Base-by-base conservation (phyloP, 257 asterid species). In the Fraxinus americana region DNA sequence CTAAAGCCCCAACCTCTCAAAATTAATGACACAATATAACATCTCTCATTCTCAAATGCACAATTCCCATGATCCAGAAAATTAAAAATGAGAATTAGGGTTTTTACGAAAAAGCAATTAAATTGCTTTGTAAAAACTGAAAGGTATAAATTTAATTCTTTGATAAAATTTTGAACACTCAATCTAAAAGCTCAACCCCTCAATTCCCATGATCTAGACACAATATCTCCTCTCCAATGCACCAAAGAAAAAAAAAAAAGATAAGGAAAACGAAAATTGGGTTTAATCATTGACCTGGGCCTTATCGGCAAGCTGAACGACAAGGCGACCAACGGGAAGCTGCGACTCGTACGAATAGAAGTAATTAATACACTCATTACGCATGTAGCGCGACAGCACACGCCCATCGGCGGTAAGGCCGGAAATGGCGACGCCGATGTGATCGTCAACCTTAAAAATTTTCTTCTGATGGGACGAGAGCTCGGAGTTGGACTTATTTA, bases 351-450 rank as follows among this genome's bases (percentile, higher is more conserved):
- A 96, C 30, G 97, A 85, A 12, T 92, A 96, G 7, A 91, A 88
- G 73, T 92, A 88, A 83, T 92, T 96, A 67, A 96, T 93, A 76
- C 99, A 93, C 90, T 96, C 99, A 7, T 90, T 87, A 23, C 99
- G 88, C 98, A 96, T 96, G 52, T 93, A 93, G 34, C 98, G 87
- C 27, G 99, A 93, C 9, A 93, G 95, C 19, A 96, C 99, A 3
- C 98, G 93, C 4, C 98, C 98, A 75, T 96, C 99, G 73, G 99
- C 98, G 25, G 99, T 93, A 59, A 96, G 95, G 5, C 99, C 99
- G 29, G 99, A 97, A 80, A 96, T 96, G 74, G 98, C 97, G 67
- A 93, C 97, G 50, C 99, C 99, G 84, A 96, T 93, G 89, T 96
- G 98, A 83, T 96, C 97, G 67, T 93, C 98, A 57, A 96, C 97